phyloP scores from a whole-genome alignment of 257 asterid species.

The Jasminum sambac region DNA sequence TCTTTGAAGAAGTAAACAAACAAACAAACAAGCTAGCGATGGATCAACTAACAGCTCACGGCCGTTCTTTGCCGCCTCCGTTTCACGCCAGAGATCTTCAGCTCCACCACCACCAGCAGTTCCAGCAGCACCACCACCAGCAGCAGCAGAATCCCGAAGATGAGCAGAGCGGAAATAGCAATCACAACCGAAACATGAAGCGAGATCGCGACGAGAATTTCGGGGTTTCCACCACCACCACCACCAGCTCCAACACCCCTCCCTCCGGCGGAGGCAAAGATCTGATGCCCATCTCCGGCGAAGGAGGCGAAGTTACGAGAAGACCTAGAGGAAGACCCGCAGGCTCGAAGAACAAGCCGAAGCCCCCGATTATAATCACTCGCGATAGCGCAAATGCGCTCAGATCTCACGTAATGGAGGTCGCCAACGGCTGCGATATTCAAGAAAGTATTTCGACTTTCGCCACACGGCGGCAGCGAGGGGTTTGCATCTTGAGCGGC shows the following conservation, averaged over 20 bases:
- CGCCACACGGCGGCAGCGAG: slow-evolving; percentile 82
- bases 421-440: slow-evolving; percentile 73
- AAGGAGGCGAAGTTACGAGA: slow-evolving; percentile 39
- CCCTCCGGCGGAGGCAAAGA: slow-evolving; percentile 37
- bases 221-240: slow-evolving; percentile 18
- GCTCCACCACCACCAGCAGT: slow-evolving; percentile 61
- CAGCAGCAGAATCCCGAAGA: slow-evolving; percentile 44
- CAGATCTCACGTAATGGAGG: slow-evolving; percentile 83
- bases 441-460: slow-evolving; percentile 72
- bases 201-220: slow-evolving; percentile 51
- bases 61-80: slow-evolving; percentile 87
- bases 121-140: slow-evolving; percentile 22
- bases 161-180: slow-evolving; percentile 50
- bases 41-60: slow-evolving; percentile 78
- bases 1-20: not conserved
- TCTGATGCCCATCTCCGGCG: slow-evolving; percentile 8
- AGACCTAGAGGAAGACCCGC: slow-evolving; percentile 86
- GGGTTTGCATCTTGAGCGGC: slow-evolving; percentile 79
- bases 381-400: slow-evolving; percentile 92
- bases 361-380: slow-evolving; percentile 90
- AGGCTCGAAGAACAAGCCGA: slow-evolving; percentile 86
- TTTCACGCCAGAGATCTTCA: slow-evolving; percentile 72
- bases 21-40: slow-evolving; percentile 32
- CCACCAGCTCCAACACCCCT: slow-evolving; percentile 21
- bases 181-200: slow-evolving; percentile 33